Percentiles rank a stretch among this genome's conserved stretches.
These are phyloP conservation scores for Exophiala xenobiotica DNA, from an alignment of 2,329 filamentous ascomycete species.

Conservation along the genomic window DNA sequence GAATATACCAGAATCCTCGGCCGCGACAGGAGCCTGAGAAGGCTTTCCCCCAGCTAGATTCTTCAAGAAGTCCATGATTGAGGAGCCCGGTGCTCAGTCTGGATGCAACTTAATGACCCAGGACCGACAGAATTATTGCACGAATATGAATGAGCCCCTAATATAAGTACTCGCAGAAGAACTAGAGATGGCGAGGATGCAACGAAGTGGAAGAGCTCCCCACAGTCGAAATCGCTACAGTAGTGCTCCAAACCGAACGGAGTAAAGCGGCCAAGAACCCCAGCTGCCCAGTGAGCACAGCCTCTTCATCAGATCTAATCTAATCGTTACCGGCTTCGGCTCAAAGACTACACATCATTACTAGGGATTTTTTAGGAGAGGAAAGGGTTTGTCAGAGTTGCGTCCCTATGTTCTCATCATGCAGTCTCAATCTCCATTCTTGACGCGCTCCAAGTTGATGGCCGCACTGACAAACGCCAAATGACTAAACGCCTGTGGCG, in stretches of 20 bases:
- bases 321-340: background rate
- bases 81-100: background rate
- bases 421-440: constrained; percentile 1
- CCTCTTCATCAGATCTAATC: background rate
- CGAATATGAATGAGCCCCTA: no score
- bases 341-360: no score
- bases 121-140: background rate
- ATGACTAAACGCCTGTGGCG: constrained; percentile 76
- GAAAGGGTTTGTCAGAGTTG: no score
- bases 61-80: constrained; percentile 32
- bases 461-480: constrained; percentile 73
- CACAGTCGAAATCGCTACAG: no score
- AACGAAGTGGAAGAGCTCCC: background rate
- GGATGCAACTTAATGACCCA: constrained; percentile 28
- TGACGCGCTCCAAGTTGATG: constrained; percentile 66
- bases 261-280: background rate
- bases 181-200: background rate
- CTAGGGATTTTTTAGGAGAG: no score
- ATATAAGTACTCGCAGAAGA: background rate
- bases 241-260: no score
- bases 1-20: constrained; percentile 31
- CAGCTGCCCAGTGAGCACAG: no score
- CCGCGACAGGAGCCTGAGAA: constrained; percentile 29
- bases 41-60: constrained; percentile 30
- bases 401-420: no score